Percentiles rank a stretch among this genome's conserved stretches.
Evolutionary conservation across 2,329 filamentous ascomycete species (phyloP).

Genomic region (Penicillium sp.): DNA sequence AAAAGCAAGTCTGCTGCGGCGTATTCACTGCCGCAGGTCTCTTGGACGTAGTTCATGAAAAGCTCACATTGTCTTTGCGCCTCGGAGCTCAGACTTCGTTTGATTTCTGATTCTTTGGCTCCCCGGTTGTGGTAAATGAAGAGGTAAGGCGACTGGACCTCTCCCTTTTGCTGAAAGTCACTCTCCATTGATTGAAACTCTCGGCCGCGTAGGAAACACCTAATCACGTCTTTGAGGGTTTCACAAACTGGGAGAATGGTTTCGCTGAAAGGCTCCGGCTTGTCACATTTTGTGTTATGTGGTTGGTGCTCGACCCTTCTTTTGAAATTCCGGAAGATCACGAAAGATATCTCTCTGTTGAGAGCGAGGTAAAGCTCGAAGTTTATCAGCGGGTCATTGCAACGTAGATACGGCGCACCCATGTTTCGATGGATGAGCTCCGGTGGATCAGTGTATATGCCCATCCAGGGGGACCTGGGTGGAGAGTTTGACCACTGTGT

Average conservation of each 20-base stretch:
- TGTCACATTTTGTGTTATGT: not conserved
- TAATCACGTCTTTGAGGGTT: not conserved
- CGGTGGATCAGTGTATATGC: constrained; percentile 1
- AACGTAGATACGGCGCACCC: constrained; percentile 1
- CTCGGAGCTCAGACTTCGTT: not conserved
- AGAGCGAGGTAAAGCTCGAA: constrained; percentile 8
- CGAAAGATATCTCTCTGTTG: constrained; percentile 4
- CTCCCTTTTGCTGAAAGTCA: not conserved
- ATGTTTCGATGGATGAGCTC: constrained; percentile 1
- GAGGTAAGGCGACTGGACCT: constrained; percentile 2
- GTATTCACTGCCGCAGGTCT: not conserved
- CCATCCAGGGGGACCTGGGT: constrained; percentile 2
- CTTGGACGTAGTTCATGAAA: constrained; percentile 2
- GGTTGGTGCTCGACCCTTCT: not conserved
- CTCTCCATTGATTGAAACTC: not conserved
- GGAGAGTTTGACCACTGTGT: not conserved
- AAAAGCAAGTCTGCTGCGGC: constrained; percentile 1
- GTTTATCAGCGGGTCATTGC: constrained; percentile 1
- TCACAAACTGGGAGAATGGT: not conserved
- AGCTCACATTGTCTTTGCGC: not conserved
- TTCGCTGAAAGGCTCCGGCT: constrained; percentile 5
- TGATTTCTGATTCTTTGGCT: not conserved
- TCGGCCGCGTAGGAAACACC: not conserved
- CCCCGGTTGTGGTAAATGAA: constrained; percentile 1
- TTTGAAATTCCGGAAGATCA: constrained; percentile 2